Evolutionary conservation across 257 asterid genomes (phyloP).

Genomic region (Paulownia fortunei): DNA sequence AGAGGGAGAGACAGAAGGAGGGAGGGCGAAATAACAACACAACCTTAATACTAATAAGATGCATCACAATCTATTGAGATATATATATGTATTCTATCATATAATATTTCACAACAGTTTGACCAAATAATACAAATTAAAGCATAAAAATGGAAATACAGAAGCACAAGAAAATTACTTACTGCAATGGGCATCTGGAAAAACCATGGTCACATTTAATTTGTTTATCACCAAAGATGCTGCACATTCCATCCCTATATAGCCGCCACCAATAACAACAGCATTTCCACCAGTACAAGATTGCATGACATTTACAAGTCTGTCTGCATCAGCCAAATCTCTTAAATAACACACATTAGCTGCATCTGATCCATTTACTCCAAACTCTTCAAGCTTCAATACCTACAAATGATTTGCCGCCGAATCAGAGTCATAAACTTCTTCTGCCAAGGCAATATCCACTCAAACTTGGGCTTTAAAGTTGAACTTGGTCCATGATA

Average conservation of each 20-base stretch:
- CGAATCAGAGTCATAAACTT: slow-evolving; percentile 27
- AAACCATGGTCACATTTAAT: slow-evolving; percentile 76
- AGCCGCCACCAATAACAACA: slow-evolving; percentile 88
- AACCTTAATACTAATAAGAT: neutral
- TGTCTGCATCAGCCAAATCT: slow-evolving; percentile 73
- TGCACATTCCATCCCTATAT: slow-evolving; percentile 85
- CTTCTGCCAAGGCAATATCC: neutral
- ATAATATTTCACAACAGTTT: slow-evolving; percentile 7
- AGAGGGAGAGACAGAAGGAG: neutral
- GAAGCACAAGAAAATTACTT: slow-evolving; percentile 35
- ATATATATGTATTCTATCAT: neutral
- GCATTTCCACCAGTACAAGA: slow-evolving; percentile 65
- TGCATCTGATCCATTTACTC: slow-evolving; percentile 73
- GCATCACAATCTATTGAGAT: neutral
- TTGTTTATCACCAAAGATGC: slow-evolving; percentile 79
- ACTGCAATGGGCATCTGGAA: slow-evolving; percentile 85
- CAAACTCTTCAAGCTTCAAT: slow-evolving; percentile 84
- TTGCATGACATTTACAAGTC: slow-evolving; percentile 64
- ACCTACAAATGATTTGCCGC: slow-evolving; percentile 48
- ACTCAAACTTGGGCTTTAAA: neutral
- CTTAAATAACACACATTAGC: slow-evolving; percentile 73
- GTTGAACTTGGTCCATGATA: neutral
- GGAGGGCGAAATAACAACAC: too few relatives aligned
- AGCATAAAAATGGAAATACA: neutral
- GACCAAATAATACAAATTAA: neutral